Base-by-base conservation (phyloP, 768 basidiomycete species). In the Pisolithus orientalis region DNA sequence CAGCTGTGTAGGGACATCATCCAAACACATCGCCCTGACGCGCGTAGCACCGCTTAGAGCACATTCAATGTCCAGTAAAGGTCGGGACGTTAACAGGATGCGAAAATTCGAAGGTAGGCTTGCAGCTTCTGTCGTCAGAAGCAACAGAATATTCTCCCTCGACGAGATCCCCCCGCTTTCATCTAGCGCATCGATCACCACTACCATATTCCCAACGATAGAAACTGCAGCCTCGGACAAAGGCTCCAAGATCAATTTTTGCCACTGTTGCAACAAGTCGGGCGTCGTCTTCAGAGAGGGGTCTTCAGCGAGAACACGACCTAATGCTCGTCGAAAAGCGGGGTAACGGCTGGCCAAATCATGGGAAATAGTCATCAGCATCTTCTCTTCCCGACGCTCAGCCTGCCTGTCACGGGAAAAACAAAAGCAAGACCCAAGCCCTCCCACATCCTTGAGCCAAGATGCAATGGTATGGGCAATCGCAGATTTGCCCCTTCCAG, bases 391-490 rank as follows among this genome's bases (percentile, higher is more conserved):
- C 27, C 25, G 16, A n/a, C 11, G 13, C n/a, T 45, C 44, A 7
- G 8, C 6, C 28, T 45, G 27, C 16, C 44, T 28, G 16, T 7
- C 28, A 27, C 44, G 44, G 7, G 44, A n/a, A 16, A 45, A 31
- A 9, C 44, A 45, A 16, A 45, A 46, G 14, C 50, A 51, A 0
- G 49, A 50, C 8, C 49, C 49, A 4, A 50, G 49, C 29, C 27
- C 27, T 16, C 40, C 49, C 39, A 43, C 1, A 4, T 14, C 8
- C 13, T 16, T 17, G 8, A 43, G 5, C 27, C 10, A 32, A 6
- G 8, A 24, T 0, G 49, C 49, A 8, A 52, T 52, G 1, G 51
- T 52, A 25, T 52, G 51, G 14, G 51, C 44, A 21, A 52, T 47
- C 6, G 40, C 49, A 17, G 49, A 50, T 29, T 50, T 50, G 5